Evolutionary conservation across 75 land plant species (phyloP), one percentile per base, ranked within the genome.

Genomic region (Pseudotsuga menziesii): DNA sequence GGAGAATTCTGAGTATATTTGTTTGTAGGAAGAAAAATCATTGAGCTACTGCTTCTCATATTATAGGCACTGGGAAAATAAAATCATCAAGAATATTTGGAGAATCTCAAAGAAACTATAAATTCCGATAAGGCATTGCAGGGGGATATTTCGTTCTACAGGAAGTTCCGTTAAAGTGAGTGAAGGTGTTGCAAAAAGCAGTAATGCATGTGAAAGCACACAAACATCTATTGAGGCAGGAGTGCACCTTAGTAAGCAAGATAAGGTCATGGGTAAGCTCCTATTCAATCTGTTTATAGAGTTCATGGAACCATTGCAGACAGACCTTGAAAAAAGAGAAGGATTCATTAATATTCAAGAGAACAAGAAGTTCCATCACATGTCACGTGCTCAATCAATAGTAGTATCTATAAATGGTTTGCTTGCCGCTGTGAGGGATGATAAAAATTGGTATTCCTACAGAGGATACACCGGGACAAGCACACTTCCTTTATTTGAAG

Each of bases 401-500:
- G 75, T 96, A 63, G 77, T 72, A 77, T 86, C 87, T 12, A 74
- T 84, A 4, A 96, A 90, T 83, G 82, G 76, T 59, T 78, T 91
- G 58, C 88, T 96, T 74, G 48, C 63, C 11, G 82, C 75, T 22
- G 86, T 87, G 25, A 78, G 79, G 80, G 74, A 86, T 56, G 90
- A 88, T 13, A 85, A 82, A 55, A 55, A 58, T 94, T 2, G 93
- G 91, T 85, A 15, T 82, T 57, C 79, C 86, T 57, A 86, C 90
- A 39, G 91, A 91, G 76, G 98, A 93, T 79, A 84, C 85, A 6
- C 67, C 78, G 17, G 84, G 80, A 57, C 85, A 80, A 59, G 80
- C 87, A 12, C 85, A 89, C 64, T 73, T 79, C 52, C 86, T 86
- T 61, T 96, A 86, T 67, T 72, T 96, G 72, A 82, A 89, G 78